phyloP scores from a whole-genome alignment of 805 yeast species.

The Saccharomycopsis sp. region DNA sequence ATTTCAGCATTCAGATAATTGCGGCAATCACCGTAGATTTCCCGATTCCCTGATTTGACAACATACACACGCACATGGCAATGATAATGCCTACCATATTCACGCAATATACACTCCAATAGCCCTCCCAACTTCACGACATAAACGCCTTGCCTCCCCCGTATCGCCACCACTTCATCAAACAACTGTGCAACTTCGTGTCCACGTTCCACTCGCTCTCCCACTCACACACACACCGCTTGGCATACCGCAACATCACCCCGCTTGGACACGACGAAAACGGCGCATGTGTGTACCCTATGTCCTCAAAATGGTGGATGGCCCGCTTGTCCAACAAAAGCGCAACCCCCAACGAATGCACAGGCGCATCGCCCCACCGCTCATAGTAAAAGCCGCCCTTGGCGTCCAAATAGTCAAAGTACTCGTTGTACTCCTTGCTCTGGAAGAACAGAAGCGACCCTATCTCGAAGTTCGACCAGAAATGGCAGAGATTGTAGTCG shows the following conservation, averaged over 20 bases:
- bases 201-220: slow-evolving; percentile 37
- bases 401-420: slow-evolving; percentile 56
- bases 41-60: too few species aligned
- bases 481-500: slow-evolving; percentile 75
- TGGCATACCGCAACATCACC: slow-evolving; percentile 39
- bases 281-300: slow-evolving; percentile 75
- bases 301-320: slow-evolving; percentile 71
- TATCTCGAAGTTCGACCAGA: slow-evolving; percentile 84
- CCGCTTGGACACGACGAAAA: slow-evolving; percentile 57
- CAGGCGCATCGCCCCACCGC: slow-evolving; percentile 96
- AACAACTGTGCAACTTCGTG: slow-evolving; percentile 48
- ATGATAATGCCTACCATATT: too few species aligned
- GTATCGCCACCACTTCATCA: slow-evolving; percentile 69
- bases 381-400: slow-evolving; percentile 79
- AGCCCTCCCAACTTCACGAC: too few species aligned
- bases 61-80: too few species aligned
- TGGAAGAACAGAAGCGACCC: slow-evolving; percentile 67
- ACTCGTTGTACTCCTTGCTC: slow-evolving; percentile 52
- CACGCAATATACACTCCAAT: too few species aligned
- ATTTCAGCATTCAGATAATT: too few species aligned
- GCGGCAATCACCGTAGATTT: too few species aligned
- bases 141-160: slow-evolving; percentile 55
- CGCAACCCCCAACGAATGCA: slow-evolving; percentile 66
- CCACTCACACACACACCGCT: slow-evolving; percentile 58
- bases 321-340: slow-evolving; percentile 52